Base-by-base conservation (phyloP, 2,329 filamentous ascomycete species). In the Aspergillus melleus region DNA sequence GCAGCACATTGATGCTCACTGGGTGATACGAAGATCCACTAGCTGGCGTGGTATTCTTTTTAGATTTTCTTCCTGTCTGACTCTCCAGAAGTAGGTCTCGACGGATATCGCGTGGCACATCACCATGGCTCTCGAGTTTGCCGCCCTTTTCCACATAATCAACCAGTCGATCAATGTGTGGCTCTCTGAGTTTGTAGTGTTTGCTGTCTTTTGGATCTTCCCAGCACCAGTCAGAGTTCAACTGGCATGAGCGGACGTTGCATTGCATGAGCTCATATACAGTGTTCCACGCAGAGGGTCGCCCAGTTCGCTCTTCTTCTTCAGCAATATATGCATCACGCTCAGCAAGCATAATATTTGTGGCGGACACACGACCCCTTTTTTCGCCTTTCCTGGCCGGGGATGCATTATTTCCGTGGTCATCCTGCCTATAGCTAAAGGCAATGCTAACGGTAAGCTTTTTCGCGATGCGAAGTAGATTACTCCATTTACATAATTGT, bases 401-500 rank as follows among this genome's bases (percentile, higher is more conserved):
- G 14, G 32, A 24, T 20, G 20, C 14, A 26, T 14, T 3, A 47
- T 22, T 3, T 10, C 14, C 32, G 20, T 53, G 9, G 24, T 53
- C 51, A 24, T 53, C 51, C 16, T 26, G 9, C 32, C n/a, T 53
- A 29, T 44, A 53, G 29, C 24, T 42, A 53, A 53, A 53, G 32
- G 20, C 20, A 16, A 53, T 53, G 6, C 4, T 42, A 11, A 53
- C 4, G 3, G 32, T 53, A 20, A 53, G 20, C 32, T 26, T 53
- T 26, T 53, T 53, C 1, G 24, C 36, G 20, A 44, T 53, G n/a
- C 29, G 20, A 44, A 53, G 51, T 6, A 47, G 2, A 59, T 64
- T 66, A 49, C 59, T 63, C 62, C 29, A 63, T 56, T 62, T 66
- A 60, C 52, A 50, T 29, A 64, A 55, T 55, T 64, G 55, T 29